Conservation (phyloP, 495 filamentous ascomycete species). For the Lasiosphaeris hirsuta region DNA sequence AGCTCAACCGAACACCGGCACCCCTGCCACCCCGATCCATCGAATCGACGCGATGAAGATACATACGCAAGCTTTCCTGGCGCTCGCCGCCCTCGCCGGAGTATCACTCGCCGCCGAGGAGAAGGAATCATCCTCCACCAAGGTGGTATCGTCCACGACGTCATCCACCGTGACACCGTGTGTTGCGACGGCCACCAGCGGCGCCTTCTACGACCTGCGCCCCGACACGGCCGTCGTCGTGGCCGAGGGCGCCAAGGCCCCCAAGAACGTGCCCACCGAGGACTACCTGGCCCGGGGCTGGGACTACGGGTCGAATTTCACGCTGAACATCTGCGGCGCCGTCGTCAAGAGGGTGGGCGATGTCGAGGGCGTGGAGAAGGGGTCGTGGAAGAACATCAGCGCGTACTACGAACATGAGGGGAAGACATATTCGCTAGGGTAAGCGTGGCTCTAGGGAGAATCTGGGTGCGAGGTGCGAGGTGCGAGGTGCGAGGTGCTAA, state of each 20-base stretch:
- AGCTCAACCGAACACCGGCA: neutral
- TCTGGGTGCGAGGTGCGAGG: constrained; percentile 7
- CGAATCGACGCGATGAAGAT: constrained; percentile 12
- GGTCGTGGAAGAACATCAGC: constrained; percentile 74
- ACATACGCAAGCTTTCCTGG: constrained; percentile 20
- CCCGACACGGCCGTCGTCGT: constrained; percentile 60
- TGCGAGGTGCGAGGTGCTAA: constrained; percentile 12
- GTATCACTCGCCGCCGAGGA: constrained; percentile 17
- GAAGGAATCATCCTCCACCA: constrained; percentile 8
- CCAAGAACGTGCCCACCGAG: constrained; percentile 49
- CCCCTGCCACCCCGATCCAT: neutral
- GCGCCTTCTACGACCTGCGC: constrained; percentile 86
- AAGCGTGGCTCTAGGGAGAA: constrained; percentile 26
- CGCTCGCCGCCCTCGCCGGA: constrained; percentile 19
- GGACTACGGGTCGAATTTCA: constrained; percentile 88
- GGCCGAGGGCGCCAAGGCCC: constrained; percentile 51
- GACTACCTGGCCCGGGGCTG: constrained; percentile 83
- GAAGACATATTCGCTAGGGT: constrained; percentile 83
- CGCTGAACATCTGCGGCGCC: constrained; percentile 86
- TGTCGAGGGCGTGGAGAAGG: constrained; percentile 63
- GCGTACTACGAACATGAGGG: constrained; percentile 78
- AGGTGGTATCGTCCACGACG: constrained; percentile 17
- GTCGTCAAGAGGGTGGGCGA: constrained; percentile 74
- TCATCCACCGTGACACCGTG: constrained; percentile 58
- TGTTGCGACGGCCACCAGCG: constrained; percentile 71